These are phyloP conservation scores for Eragrostis nindensis DNA, from an alignment of 176 grass and related monocot genomes.

Conservation along the genomic window DNA sequence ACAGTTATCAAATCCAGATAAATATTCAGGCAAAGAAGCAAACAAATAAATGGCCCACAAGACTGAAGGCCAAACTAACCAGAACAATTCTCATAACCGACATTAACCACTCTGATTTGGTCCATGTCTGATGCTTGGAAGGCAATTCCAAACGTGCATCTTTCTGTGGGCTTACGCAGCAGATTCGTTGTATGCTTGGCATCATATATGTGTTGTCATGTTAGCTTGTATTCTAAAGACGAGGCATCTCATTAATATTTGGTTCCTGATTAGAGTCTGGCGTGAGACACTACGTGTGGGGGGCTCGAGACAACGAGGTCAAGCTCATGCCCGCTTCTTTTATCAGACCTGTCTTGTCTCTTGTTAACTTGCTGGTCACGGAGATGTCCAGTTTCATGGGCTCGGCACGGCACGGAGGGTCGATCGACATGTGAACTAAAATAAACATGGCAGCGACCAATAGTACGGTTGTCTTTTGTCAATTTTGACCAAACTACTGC, in stretches of 20 bases:
- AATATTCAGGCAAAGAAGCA: background rate
- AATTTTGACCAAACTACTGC: background rate
- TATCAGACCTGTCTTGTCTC: conserved; percentile 49
- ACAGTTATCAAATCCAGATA: background rate
- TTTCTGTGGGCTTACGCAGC: conserved; percentile 24
- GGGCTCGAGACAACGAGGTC: conserved; percentile 53
- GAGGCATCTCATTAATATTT: conserved; percentile 9
- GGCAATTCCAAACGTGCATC: conserved; percentile 39
- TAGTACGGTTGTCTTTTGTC: background rate
- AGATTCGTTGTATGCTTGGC: conserved; percentile 37
- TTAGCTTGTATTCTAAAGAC: conserved; percentile 33
- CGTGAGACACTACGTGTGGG: background rate
- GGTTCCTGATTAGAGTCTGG: conserved; percentile 28
- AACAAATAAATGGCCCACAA: background rate
- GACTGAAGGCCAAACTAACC: conserved; percentile 18
- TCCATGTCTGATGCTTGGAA: background rate
- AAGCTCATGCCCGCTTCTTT: conserved; percentile 37
- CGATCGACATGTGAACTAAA: conserved; percentile 14
- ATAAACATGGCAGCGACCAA: conserved; percentile 15
- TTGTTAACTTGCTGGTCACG: conserved; percentile 31
- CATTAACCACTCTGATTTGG: conserved; percentile 27
- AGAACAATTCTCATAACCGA: conserved; percentile 18
- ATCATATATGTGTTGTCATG: background rate
- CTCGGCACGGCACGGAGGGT: background rate
- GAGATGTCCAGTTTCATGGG: conserved; percentile 9